Percentiles rank a stretch among this genome's conserved stretches.
These are phyloP conservation scores for Daucus carota DNA, from an alignment of 129 eudicot genomes.

Conservation along the genomic window DH1_v3.0 NC_030381.2:24801001-24801500, in stretches of 20 bases:
- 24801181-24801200: slow-evolving; percentile 34
- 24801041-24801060: too few relatives aligned
- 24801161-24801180: slow-evolving; percentile 50
- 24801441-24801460: slow-evolving; percentile 59
- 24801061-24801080: too few relatives aligned
- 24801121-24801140: too few relatives aligned
- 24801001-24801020: too few relatives aligned
- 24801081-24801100: too few relatives aligned
- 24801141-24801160: slow-evolving; percentile 79
- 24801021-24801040: too few relatives aligned
- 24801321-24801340: slow-evolving; percentile 18
- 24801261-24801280: slow-evolving; percentile 81
- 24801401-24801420: too few relatives aligned
- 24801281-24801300: slow-evolving; percentile 70
- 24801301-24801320: slow-evolving; percentile 49
- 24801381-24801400: too few relatives aligned
- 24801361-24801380: too few relatives aligned
- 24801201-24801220: slow-evolving; percentile 26
- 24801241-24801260: slow-evolving; percentile 74
- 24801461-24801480: slow-evolving; percentile 22
- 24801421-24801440: too few relatives aligned
- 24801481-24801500: slow-evolving; percentile 13
- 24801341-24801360: slow-evolving; percentile 16
- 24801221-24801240: slow-evolving; percentile 45
- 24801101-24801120: too few relatives aligned